phyloP scores from a whole-genome alignment of 208 protist species.

The Leishmania lainsoni region DNA sequence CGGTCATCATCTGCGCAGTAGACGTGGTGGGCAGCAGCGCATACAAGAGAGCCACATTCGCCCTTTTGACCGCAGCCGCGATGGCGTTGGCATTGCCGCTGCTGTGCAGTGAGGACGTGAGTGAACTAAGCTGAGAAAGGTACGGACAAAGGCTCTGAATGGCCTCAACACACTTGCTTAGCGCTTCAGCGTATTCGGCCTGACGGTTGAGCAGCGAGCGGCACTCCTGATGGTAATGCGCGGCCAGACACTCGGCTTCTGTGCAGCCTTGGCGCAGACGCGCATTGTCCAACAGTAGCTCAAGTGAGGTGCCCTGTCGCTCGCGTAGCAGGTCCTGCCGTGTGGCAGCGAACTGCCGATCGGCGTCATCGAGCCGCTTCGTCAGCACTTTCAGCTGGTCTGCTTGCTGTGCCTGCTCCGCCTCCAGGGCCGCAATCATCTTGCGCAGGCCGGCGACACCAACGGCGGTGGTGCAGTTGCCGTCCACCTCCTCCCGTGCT shows the following conservation, averaged over 20 bases:
- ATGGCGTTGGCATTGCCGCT: not conserved
- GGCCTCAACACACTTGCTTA: constrained; percentile 51
- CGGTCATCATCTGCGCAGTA: constrained; percentile 59
- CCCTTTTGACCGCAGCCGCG: constrained; percentile 26
- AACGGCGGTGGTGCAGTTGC: constrained; percentile 35
- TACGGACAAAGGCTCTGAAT: constrained; percentile 52
- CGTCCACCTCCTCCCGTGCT: constrained; percentile 19
- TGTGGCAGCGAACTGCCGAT: constrained; percentile 51
- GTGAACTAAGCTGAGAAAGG: not conserved
- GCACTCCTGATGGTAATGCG: constrained; percentile 81
- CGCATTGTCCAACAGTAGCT: constrained; percentile 78
- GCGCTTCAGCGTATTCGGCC: constrained; percentile 72
- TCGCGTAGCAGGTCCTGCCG: constrained; percentile 55
- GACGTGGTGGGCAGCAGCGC: constrained; percentile 58
- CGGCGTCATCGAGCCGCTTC: constrained; percentile 49
- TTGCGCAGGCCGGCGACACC: constrained; percentile 66
- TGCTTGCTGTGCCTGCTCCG: constrained; percentile 38
- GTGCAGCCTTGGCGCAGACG: constrained; percentile 72
- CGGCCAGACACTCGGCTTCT: constrained; percentile 82
- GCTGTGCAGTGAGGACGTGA: not conserved
- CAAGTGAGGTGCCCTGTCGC: constrained; percentile 59
- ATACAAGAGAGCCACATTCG: constrained; percentile 58
- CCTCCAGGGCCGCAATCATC: constrained; percentile 59
- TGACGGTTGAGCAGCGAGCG: constrained; percentile 47
- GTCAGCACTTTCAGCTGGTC: constrained; percentile 39